Conservation (phyloP, 1,139 yeast genomes). For the Taphrina communis region DNA sequence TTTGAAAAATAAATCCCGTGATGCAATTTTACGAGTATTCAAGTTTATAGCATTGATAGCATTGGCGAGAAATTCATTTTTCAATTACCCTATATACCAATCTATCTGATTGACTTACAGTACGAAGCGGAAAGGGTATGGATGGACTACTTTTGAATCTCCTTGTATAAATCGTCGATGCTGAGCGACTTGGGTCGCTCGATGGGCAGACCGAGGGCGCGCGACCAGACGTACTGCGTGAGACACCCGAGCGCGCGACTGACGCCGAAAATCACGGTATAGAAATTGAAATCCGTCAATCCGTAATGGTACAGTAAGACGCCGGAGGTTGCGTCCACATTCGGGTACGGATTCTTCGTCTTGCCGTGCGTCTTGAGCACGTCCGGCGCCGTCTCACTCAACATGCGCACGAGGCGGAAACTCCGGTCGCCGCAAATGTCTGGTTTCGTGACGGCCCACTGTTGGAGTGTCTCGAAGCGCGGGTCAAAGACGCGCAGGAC, state of each 20-base stretch:
- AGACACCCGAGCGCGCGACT: slow-evolving; percentile 65
- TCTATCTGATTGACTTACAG: too few relatives aligned
- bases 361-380: slow-evolving; percentile 65
- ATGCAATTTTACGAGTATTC: too few relatives aligned
- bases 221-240: slow-evolving; percentile 90
- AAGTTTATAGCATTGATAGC: background rate
- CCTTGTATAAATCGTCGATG: slow-evolving; percentile 35
- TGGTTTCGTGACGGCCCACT: slow-evolving; percentile 66
- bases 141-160: slow-evolving; percentile 11
- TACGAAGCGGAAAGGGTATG: too few relatives aligned
- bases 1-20: too few relatives aligned
- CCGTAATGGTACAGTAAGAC: slow-evolving; percentile 66
- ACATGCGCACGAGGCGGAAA: slow-evolving; percentile 85
- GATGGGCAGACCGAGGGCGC: slow-evolving; percentile 93
- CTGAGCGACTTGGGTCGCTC: slow-evolving; percentile 81
- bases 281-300: slow-evolving; percentile 60
- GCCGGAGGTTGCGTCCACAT: slow-evolving; percentile 67
- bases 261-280: slow-evolving; percentile 66
- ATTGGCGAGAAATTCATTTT: background rate
- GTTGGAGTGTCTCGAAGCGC: slow-evolving; percentile 97
- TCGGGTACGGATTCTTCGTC: slow-evolving; percentile 69
- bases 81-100: too few relatives aligned
- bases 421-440: slow-evolving; percentile 87
- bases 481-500: slow-evolving; percentile 98
- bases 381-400: slow-evolving; percentile 60